Conservation (phyloP, 2,329 filamentous ascomycete genomes). For the Zymoseptoria ardabiliae region DNA sequence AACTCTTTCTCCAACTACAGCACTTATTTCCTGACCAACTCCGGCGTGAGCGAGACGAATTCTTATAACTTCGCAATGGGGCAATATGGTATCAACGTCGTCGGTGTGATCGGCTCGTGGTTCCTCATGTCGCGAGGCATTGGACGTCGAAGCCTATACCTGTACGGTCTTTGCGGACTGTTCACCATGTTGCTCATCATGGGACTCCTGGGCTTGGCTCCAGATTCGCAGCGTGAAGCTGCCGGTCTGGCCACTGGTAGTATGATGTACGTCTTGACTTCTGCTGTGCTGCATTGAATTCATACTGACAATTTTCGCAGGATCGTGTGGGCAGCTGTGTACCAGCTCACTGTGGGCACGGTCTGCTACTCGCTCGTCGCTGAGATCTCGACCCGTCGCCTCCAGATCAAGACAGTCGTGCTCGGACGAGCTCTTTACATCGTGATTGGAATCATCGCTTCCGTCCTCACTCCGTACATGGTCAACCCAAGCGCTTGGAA, state of each 20-base stretch:
- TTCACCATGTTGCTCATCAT: constrained; percentile 73
- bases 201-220: constrained; percentile 73
- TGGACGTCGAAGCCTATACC: constrained; percentile 68
- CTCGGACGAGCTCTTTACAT: constrained; percentile 72
- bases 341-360: constrained; percentile 81
- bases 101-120: constrained; percentile 76
- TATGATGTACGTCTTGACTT: constrained; percentile 53
- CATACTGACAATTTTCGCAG: background rate
- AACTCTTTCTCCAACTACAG: constrained; percentile 43
- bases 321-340: constrained; percentile 70
- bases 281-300: background rate
- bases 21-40: constrained; percentile 44
- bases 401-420: constrained; percentile 88
- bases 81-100: constrained; percentile 62
- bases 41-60: constrained; percentile 36
- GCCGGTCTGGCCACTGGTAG: constrained; percentile 71
- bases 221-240: constrained; percentile 49
- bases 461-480: constrained; percentile 85
- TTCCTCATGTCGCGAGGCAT: constrained; percentile 67
- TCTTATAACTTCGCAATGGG: constrained; percentile 46
- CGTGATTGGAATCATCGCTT: constrained; percentile 72
- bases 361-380: constrained; percentile 85
- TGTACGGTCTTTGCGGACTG: constrained; percentile 66
- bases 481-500: constrained; percentile 80
- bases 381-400: constrained; percentile 71